These are phyloP conservation scores for Yarrowia sp. DNA, from an alignment of 805 yeast genomes.

Conservation along the genomic window DNA sequence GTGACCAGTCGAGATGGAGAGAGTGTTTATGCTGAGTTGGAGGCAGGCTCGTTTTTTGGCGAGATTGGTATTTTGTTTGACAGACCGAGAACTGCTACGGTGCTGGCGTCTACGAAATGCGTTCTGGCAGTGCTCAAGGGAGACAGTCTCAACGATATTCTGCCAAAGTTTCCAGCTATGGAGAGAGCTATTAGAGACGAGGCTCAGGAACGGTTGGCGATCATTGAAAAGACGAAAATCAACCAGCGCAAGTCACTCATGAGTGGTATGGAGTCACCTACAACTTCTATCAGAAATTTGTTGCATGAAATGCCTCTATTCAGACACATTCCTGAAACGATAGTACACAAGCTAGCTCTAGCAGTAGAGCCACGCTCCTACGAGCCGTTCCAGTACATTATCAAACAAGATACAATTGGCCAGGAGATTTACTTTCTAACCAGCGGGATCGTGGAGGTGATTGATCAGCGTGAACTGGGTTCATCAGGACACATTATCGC, in stretches of 20 bases:
- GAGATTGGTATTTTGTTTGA: slow-evolving; percentile 75
- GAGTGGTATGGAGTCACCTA: slow-evolving; percentile 13
- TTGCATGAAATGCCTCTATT: slow-evolving; percentile 59
- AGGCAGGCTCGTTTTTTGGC: slow-evolving; percentile 71
- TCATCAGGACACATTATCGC: slow-evolving; percentile 48
- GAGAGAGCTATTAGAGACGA: slow-evolving; percentile 72
- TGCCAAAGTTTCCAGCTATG: slow-evolving; percentile 61
- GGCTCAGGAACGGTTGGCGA: slow-evolving; percentile 71
- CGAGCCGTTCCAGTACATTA: slow-evolving; percentile 58
- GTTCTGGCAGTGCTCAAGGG: slow-evolving; percentile 66
- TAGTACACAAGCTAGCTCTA: slow-evolving; percentile 62
- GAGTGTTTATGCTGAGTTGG: slow-evolving; percentile 65
- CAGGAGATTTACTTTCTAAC: slow-evolving; percentile 66
- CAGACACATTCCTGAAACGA: slow-evolving; percentile 53
- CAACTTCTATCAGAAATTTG: slow-evolving; percentile 49
- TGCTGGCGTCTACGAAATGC: slow-evolving; percentile 65
- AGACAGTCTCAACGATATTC: slow-evolving; percentile 56
- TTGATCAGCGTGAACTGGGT: slow-evolving; percentile 39
- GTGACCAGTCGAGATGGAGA: slow-evolving; percentile 78
- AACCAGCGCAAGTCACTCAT: slow-evolving; percentile 1
- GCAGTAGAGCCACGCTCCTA: slow-evolving; percentile 56
- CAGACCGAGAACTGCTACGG: slow-evolving; percentile 77
- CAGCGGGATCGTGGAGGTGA: slow-evolving; percentile 68
- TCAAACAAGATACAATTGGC: slow-evolving; percentile 58
- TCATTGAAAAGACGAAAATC: slow-evolving; percentile 59